A percentile compares a stretch with the other conserved stretches of the same genome.
phyloP scores from a whole-genome alignment of 2,329 filamentous ascomycete genomes.

The Fusarium sp. region DNA sequence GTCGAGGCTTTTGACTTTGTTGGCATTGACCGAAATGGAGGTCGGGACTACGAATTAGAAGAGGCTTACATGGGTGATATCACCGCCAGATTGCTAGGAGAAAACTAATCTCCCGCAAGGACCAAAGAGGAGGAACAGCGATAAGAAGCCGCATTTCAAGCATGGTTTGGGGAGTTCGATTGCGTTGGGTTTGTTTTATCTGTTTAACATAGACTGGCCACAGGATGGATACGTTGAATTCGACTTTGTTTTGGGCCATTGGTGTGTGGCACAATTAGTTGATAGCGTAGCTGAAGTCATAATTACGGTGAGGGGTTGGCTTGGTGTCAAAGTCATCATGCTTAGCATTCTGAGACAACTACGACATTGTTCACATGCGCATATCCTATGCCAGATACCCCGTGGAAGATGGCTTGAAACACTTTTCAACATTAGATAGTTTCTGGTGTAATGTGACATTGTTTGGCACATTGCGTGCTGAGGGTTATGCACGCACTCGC shows the following conservation, averaged over 20 bases:
- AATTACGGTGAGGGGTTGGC: neutral
- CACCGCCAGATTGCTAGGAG: constrained; percentile 85
- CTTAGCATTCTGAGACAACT: neutral
- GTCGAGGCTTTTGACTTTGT: constrained; percentile 86
- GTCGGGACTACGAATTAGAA: constrained; percentile 87
- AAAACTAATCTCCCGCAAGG: constrained; percentile 64
- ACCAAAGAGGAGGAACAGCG: constrained; percentile 15
- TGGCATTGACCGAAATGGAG: constrained; percentile 82
- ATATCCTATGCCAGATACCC: neutral
- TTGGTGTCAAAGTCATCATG: neutral
- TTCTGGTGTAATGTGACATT: constrained; percentile 45
- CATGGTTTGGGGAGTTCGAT: constrained; percentile 46
- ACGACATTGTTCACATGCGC: constrained; percentile 19
- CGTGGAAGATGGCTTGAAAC: constrained; percentile 23
- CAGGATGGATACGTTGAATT: constrained; percentile 7
- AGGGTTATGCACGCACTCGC: constrained; percentile 43
- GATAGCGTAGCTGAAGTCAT: neutral
- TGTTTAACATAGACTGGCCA: constrained; percentile 29
- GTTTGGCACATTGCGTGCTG: constrained; percentile 43
- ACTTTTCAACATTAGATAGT: constrained; percentile 40
- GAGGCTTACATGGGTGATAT: constrained; percentile 92
- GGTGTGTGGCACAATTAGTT: neutral
- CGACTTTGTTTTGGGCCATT: neutral
- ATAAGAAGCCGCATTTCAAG: constrained; percentile 24
- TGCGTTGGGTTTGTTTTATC: constrained; percentile 15